A percentile compares a stretch with the other conserved stretches of the same genome.
Conservation (phyloP, 2,329 filamentous ascomycete species). For the Biscogniauxia marginata region DNA sequence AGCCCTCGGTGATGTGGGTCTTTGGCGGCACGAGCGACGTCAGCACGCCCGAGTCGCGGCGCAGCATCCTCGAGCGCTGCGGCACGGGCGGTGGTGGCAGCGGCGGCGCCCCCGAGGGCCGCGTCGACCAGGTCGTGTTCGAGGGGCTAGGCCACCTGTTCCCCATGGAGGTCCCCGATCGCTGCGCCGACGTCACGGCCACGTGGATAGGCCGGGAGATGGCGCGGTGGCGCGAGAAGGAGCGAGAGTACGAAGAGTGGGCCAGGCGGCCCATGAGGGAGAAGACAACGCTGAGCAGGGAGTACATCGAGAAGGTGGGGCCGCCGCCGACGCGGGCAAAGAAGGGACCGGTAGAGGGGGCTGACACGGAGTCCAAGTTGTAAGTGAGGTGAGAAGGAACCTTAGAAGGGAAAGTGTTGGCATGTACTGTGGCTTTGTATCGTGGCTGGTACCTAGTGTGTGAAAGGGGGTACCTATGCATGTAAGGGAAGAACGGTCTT, state of each 20-base stretch:
- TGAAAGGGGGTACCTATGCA: too few species aligned
- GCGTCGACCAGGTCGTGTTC: conserved; percentile 65
- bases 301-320: conserved; percentile 55
- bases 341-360: too few species aligned
- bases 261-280: conserved; percentile 45
- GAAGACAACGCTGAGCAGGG: conserved; percentile 56
- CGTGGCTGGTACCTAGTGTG: too few species aligned
- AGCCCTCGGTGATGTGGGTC: conserved; percentile 67
- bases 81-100: conserved; percentile 67
- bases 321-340: conserved; percentile 16
- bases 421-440: too few species aligned
- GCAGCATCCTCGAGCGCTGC: conserved; percentile 62
- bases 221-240: conserved; percentile 54
- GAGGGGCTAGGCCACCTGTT: conserved; percentile 73
- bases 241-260: conserved; percentile 58
- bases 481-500: too few species aligned
- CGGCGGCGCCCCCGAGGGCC: conserved; percentile 60
- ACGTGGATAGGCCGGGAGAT: conserved; percentile 59
- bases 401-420: background rate
- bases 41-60: conserved; percentile 47
- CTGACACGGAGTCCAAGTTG: conserved; percentile 18
- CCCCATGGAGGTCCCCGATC: conserved; percentile 72
- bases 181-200: conserved; percentile 62
- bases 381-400: conserved; percentile 6
- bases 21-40: conserved; percentile 63